Evolutionary conservation across 106 monocot genomes (phyloP), one percentile per base, ranked within the genome.

Genomic region (Agapanthus africanus): DNA sequence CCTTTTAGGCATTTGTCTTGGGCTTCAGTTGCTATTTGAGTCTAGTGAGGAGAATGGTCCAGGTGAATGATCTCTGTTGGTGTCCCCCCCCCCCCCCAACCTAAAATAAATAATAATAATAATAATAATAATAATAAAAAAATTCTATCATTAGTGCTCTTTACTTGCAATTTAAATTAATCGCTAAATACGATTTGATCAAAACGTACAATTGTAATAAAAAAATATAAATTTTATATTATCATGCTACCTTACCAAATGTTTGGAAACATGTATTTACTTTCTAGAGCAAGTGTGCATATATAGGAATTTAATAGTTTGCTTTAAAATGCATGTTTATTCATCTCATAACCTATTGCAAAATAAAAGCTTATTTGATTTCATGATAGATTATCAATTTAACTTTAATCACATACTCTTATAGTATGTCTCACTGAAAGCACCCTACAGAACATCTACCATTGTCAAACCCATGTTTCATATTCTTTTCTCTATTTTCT

Each of bases 1-100:
- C 88, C 33, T 91, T 95, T 68, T 95, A 49, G 91, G 91, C 63
- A 91, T 95, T 41, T 95, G 91, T 75, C 95, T 95, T 72, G 91
- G 91, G 31, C 83, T 95, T 51, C 88, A 95, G 69, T 76, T 95
- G 59, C 91, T 95, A 41, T 95, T 95, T 81, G 95, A 95, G 39
- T 82, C 81, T 44, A 91, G 95, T 70, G 88, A 95, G 69, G 95
- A 95, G 80, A 91, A 91, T 79, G 91, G 95, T 60, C 82, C 82
- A 78, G 83, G 95, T 95, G 35, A 47, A 3, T 63, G 11, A 72
- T 64, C 36, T 37, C 30, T 22, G 2, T 63, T 26, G 15, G 25
- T 59, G 37, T 64, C 23, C 37, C n/a, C n/a, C n/a, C n/a, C n/a
- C n/a, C n/a, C n/a, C n/a, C n/a, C n/a, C n/a, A n/a, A n/a, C n/a